Percentiles rank a stretch among this genome's conserved stretches.
These are phyloP conservation scores for Dendrobium nobile DNA, from an alignment of 106 monocot genomes.

Conservation along the genomic window DNA sequence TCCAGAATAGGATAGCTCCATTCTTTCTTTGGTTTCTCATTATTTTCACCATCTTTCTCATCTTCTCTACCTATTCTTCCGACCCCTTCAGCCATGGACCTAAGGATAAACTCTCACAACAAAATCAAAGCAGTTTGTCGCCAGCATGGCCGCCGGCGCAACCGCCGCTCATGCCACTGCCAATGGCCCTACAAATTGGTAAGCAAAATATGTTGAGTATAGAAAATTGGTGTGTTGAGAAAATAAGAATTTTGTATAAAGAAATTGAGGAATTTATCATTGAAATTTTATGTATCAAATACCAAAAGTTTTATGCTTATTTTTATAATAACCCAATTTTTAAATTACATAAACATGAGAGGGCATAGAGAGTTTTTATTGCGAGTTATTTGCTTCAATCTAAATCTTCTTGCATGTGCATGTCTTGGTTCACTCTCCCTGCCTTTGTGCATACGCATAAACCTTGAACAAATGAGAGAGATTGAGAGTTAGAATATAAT, in stretches of 20 bases:
- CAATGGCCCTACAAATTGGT: not conserved
- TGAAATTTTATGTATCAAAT: not conserved
- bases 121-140: not conserved
- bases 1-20: not conserved
- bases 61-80: not conserved
- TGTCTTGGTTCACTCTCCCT: too few species aligned
- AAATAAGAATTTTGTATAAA: not conserved
- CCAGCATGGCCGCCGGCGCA: not conserved
- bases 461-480: too few species aligned
- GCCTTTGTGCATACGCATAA: too few species aligned
- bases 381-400: too few species aligned
- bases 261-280: not conserved
- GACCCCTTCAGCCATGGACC: not conserved
- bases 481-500: too few species aligned
- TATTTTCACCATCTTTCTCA: not conserved
- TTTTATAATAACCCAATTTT: too few species aligned
- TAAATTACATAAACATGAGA: too few species aligned
- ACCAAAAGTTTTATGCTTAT: not conserved
- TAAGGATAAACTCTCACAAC: not conserved
- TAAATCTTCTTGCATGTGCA: too few species aligned
- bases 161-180: not conserved
- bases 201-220: not conserved
- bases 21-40: not conserved
- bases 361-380: too few species aligned
- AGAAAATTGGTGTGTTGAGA: too few species aligned